These are phyloP conservation scores for Penicillium sp. DNA, from an alignment of 2,329 filamentous ascomycete species.

Conservation along the genomic window DNA sequence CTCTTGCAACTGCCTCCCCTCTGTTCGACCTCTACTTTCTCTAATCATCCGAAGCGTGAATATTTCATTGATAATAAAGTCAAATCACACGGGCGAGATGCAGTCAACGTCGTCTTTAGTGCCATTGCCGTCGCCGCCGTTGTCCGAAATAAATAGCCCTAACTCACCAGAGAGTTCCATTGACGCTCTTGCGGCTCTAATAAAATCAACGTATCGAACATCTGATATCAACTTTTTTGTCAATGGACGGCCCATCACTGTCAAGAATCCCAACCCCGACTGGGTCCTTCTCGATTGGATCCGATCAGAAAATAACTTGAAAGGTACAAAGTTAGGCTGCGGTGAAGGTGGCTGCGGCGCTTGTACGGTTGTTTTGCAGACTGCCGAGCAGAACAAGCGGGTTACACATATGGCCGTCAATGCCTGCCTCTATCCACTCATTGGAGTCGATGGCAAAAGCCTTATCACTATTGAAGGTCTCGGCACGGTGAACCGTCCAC, in stretches of 20 bases:
- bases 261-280: neutral
- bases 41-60: no score
- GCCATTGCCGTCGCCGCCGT: neutral
- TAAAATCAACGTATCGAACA: neutral
- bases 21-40: no score
- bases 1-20: no score
- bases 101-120: neutral
- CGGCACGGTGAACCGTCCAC: neutral
- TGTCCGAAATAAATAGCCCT: neutral
- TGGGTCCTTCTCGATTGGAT: conserved; percentile 1
- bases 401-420: neutral
- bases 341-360: neutral
- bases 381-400: neutral
- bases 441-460: neutral
- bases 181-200: neutral
- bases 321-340: neutral
- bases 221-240: conserved; percentile 1
- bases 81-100: neutral
- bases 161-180: neutral
- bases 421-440: neutral
- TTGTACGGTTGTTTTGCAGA: neutral
- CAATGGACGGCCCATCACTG: neutral
- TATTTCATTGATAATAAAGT: no score
- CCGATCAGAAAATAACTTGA: neutral
- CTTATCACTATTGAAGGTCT: neutral